Evolutionary conservation across 2,329 filamentous ascomycete genomes (phyloP), one percentile per base, ranked within the genome.

Genomic region (Karstenula rhodostoma): DNA sequence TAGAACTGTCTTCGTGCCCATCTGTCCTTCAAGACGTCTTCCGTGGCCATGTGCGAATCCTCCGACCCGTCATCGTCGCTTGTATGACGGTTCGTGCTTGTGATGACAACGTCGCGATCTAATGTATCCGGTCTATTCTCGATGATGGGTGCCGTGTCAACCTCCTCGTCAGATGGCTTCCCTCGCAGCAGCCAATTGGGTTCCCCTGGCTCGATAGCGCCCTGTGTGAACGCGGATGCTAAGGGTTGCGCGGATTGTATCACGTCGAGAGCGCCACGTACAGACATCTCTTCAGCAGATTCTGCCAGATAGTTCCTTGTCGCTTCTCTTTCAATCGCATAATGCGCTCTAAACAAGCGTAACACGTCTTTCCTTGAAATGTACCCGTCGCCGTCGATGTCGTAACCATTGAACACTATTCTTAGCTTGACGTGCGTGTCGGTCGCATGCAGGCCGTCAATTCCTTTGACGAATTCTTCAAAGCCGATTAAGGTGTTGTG

Each of bases 271-370:
- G 72, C 74, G 32, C 73, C 75, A 8, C 73, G 88, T 15, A 89
- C 86, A 13, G 95, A 86, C 7, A 96, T 85, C 67, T 94, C 90
- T 60, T 91, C 88, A 12, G 91, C 88, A 67, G 93, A 89, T 22
- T 87, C 88, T 61, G 90, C 91, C 40, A 91, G 86, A 76, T 92
- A 87, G 56, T 98, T 94, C 61, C 88, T 87, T 61, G 95, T 93
- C 78, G 97, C 89, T 73, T 97, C 91, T 73, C 94, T 93, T 73
- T 93, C 95, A 9, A 97, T 86, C 2, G 92, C 89, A 77, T 96
- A 98, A 76, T 96, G 97, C 0, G 94, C 94, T 46, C 92, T 86
- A 77, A 98, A 97, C 79, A 99, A 90, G 58, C 94, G 89, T 33
- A 98, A 79, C 69, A 97, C 96, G 75, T 99, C 94, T 68, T 90